Percentiles rank a stretch among this genome's conserved stretches.
Evolutionary conservation across 768 basidiomycete genomes (phyloP).

Genomic region (Pulveroboletus sp.): DNA sequence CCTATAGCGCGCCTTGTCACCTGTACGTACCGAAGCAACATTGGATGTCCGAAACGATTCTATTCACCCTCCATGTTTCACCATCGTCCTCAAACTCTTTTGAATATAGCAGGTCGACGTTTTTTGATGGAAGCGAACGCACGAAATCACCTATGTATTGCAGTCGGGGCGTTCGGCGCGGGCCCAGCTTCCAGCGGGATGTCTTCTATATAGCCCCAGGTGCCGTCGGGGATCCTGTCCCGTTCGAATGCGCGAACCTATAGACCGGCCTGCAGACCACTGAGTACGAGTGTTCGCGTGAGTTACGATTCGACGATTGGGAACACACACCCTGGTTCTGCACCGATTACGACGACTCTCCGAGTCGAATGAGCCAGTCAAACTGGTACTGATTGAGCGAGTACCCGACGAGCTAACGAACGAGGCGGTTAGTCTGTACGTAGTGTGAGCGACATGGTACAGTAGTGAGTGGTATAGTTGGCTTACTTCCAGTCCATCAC

Average conservation of each 20-base stretch:
- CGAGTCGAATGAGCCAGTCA: constrained; percentile 10
- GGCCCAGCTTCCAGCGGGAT: constrained; percentile 10
- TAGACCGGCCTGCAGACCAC: constrained; percentile 14
- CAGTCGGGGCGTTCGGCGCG: constrained; percentile 4
- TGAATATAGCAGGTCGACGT: constrained; percentile 9
- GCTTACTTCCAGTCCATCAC: too few species aligned
- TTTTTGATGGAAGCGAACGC: constrained; percentile 7
- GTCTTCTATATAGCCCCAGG: constrained; percentile 19
- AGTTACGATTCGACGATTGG: neutral
- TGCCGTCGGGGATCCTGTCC: constrained; percentile 9
- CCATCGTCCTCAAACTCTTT: constrained; percentile 9
- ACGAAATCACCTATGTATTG: constrained; percentile 7
- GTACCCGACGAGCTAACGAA: too few species aligned
- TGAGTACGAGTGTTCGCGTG: neutral
- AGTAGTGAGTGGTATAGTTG: too few species aligned
- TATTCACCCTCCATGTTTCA: constrained; percentile 5
- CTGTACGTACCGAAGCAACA: constrained; percentile 12
- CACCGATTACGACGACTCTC: constrained; percentile 15
- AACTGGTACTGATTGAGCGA: constrained; percentile 9
- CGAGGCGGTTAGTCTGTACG: too few species aligned
- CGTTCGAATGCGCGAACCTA: constrained; percentile 18
- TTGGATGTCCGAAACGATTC: constrained; percentile 12
- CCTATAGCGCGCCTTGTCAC: neutral
- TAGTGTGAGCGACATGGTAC: too few species aligned
- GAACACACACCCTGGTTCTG: constrained; percentile 12